Base-by-base conservation (phyloP, 2,329 filamentous ascomycete species). In the Dactylellina cionopaga region DNA sequence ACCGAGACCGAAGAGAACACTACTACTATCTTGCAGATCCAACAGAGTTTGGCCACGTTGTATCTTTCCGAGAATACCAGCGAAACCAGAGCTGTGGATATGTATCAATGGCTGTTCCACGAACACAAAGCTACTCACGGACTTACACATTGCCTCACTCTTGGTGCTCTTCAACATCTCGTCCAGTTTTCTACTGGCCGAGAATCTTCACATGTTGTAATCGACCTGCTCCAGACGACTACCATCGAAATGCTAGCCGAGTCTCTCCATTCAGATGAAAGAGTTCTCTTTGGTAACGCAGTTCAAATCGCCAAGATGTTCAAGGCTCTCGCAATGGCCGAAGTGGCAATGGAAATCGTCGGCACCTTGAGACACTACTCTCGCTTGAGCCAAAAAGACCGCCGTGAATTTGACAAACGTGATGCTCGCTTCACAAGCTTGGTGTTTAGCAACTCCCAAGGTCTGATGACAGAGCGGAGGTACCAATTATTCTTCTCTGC, bases 401-500 rank as follows among this genome's bases (percentile, higher is more conserved):
- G 65, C 5, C 55, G 47, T 1, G 31, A 39, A 1, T 62, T 55
- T 10, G 56, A 70, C 35, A 37, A 22, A 5, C 52, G 43, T 15
- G 65, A 70, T 24, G 17, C 31, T 5, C 39, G 65, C 4, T 70
- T 70, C 24, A 47, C 41, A n/a, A 70, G 56, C 5, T 35, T 70
- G 6, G 41, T 51, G 1, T 56, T 70, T 37, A 62, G 55, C n/a
- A 63, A 55, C 24, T 62, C 47, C 6, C 56, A 70, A 3, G 63
- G 31, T 5, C 41, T 70, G 5, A 70, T 63, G 65, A 70, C 49
- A 1, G 65, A 70, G 11, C 39, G 65, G 13, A 62, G 37, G 25
- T 70, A 70, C 29, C 65, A 70, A 39, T 47, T 70, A 1, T 70
- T 70, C 56, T 70, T 70, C 56, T 43, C 65, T 9, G 59, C 65